These are phyloP conservation scores for Lentinula lateritia DNA, from an alignment of 768 basidiomycete species.

Conservation along the genomic window DNA sequence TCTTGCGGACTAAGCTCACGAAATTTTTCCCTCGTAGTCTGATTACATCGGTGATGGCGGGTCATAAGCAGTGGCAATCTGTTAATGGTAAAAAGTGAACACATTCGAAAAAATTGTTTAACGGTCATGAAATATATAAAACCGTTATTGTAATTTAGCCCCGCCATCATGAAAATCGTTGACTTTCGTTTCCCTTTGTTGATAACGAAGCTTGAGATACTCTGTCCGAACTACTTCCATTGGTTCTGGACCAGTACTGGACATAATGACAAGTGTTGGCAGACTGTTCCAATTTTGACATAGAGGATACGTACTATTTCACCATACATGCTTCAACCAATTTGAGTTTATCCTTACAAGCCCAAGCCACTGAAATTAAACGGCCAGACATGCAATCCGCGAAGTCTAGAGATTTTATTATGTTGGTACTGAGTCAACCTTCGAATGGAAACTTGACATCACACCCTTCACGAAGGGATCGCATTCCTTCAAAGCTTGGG, in stretches of 20 bases:
- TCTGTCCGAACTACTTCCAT: conserved; percentile 70
- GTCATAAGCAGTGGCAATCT: conserved; percentile 59
- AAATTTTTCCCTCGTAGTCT: conserved; percentile 33
- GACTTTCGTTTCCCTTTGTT: conserved; percentile 13
- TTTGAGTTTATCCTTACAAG: conserved; percentile 65
- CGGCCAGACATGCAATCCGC: conserved; percentile 80
- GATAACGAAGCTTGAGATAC: conserved; percentile 62
- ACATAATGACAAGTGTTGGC: not conserved
- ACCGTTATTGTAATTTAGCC: not conserved
- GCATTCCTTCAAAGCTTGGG: conserved; percentile 73
- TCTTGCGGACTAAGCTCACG: not conserved
- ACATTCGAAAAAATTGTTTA: not conserved
- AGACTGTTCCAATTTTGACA: not conserved
- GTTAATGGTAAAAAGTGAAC: conserved; percentile 38
- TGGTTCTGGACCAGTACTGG: conserved; percentile 66
- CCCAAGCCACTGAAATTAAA: conserved; percentile 82
- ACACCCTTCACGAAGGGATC: conserved; percentile 70
- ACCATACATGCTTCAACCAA: conserved; percentile 74
- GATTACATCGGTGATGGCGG: conserved; percentile 66
- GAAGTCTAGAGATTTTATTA: conserved; percentile 49
- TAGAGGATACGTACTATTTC: conserved; percentile 53
- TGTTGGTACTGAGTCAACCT: conserved; percentile 3
- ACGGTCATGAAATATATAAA: not conserved
- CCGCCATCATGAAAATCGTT: not conserved
- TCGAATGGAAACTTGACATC: conserved; percentile 3